These are phyloP conservation scores for Epichloe festucae DNA, from an alignment of 2,329 filamentous ascomycete genomes.

Conservation along the genomic window DNA sequence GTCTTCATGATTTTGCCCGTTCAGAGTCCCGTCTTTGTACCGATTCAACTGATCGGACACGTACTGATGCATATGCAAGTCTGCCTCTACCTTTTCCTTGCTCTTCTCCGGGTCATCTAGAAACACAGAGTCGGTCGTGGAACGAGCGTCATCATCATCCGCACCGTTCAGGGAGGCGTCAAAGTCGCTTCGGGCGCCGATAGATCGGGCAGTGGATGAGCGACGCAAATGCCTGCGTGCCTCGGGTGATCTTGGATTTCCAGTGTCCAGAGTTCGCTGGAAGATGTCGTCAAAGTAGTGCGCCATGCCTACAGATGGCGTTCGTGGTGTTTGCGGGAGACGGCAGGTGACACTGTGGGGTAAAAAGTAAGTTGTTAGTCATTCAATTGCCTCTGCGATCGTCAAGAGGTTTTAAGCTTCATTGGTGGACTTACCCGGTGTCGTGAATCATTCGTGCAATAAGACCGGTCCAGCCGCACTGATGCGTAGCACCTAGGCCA, in stretches of 20 bases:
- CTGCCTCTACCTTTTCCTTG: slow-evolving; percentile 39
- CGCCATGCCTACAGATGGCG: slow-evolving; percentile 67
- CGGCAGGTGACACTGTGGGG: slow-evolving; percentile 63
- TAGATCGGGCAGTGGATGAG: slow-evolving; percentile 71
- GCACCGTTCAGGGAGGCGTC: slow-evolving; percentile 35
- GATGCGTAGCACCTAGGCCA: slow-evolving; percentile 82
- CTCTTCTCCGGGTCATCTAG: slow-evolving; percentile 29
- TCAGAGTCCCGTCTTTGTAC: slow-evolving; percentile 32
- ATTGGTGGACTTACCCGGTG: slow-evolving; percentile 57
- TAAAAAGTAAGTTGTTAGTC: slow-evolving; percentile 1
- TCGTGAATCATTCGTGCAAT: slow-evolving; percentile 97
- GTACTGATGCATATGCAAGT: slow-evolving; percentile 66
- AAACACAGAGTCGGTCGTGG: slow-evolving; percentile 19
- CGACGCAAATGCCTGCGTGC: slow-evolving; percentile 49
- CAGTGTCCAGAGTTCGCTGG: slow-evolving; percentile 26
- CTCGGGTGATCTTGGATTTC: slow-evolving; percentile 22
- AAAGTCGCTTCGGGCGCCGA: slow-evolving; percentile 74
- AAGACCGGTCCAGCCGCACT: slow-evolving; percentile 92
- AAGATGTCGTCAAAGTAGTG: slow-evolving; percentile 96
- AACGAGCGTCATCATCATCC: slow-evolving; percentile 28
- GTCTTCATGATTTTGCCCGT: slow-evolving; percentile 23
- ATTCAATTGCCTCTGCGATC: neutral
- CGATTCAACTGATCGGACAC: slow-evolving; percentile 68
- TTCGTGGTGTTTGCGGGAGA: slow-evolving; percentile 83
- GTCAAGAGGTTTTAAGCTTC: neutral